Conservation (phyloP, 306 rosid species). For the Quercus agrifolia region DNA sequence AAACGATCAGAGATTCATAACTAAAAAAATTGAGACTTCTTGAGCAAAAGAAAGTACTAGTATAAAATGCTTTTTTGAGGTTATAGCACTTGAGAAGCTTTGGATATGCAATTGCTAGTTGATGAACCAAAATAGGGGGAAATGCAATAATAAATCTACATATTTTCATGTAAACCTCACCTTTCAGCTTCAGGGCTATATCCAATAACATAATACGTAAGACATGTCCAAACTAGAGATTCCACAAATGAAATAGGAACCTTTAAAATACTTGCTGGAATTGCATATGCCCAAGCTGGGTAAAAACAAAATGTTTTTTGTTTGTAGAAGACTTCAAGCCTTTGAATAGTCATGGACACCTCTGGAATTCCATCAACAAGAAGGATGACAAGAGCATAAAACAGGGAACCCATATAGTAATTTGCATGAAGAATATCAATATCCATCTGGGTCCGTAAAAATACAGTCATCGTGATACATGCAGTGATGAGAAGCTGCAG, state of each 20-base stretch:
- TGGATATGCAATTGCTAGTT: too few species aligned
- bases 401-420: constrained; percentile 42
- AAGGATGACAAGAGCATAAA: constrained; percentile 29
- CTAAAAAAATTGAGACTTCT: not conserved
- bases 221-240: constrained; percentile 46
- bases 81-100: too few species aligned
- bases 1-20: not conserved
- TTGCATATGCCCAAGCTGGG: constrained; percentile 60
- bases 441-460: constrained; percentile 36
- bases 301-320: constrained; percentile 28
- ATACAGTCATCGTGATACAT: constrained; percentile 45
- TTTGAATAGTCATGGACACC: constrained; percentile 37
- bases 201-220: constrained; percentile 56
- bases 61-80: not conserved
- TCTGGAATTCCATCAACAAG: constrained; percentile 43
- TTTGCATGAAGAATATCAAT: constrained; percentile 29
- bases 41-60: not conserved
- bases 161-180: not conserved
- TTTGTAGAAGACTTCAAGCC: constrained; percentile 45
- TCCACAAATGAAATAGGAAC: constrained; percentile 44
- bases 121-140: too few species aligned
- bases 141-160: too few species aligned
- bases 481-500: constrained; percentile 39
- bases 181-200: constrained; percentile 36
- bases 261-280: constrained; percentile 40